Base-by-base conservation (phyloP, 1,284 basidiomycete species). In the Ustilago lituana region DNA sequence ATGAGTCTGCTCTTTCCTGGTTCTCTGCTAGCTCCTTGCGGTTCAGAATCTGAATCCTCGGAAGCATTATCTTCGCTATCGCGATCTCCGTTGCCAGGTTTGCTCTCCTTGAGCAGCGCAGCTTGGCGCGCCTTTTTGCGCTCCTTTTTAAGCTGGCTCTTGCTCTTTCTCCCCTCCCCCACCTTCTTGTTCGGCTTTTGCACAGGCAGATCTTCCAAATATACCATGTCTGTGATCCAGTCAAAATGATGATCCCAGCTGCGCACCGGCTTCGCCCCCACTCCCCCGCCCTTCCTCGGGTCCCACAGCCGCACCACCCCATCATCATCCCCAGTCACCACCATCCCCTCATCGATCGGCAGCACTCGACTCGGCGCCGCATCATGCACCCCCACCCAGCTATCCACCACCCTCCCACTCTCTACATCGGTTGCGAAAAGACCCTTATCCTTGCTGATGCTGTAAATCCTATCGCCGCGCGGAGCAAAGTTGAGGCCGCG, bases 301-400 rank as follows among this genome's bases (percentile, higher is more conserved):
- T 97, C 94, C 94, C 94, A 97, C 24, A 97, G 85, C 85, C 94
- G 94, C 78, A 97, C 89, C 4, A 94, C 89, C 33, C 94, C 94
- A 57, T 95, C 92, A 80, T 97, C 94, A 77, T 96, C 94, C 17
- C 94, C 94, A 3, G 91, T 93, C 14, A 88, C 88, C 14, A 95
- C 82, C 59, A 93, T 83, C 78, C 89, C 87, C 3, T 56, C 46
- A 36, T 94, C 94, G 56, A 98, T 90, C 5, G 94, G 87, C 26
- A 89, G 87, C 51, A 92, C 93, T 84, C 51, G 33, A 10, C 76
- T 78, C 7, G 79, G 79, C 3, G 77, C 77, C 2, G 75, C 93
- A 90, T 92, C 90, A 80, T 97, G 93, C 2, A 88, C 91, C 57
- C 84, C 86, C 32, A 84, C 82, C 50, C 89, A 87, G 52, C 86